Evolutionary conservation across 148 eudicot genomes (phyloP).

Genomic region (Suaeda aralocaspica): DNA sequence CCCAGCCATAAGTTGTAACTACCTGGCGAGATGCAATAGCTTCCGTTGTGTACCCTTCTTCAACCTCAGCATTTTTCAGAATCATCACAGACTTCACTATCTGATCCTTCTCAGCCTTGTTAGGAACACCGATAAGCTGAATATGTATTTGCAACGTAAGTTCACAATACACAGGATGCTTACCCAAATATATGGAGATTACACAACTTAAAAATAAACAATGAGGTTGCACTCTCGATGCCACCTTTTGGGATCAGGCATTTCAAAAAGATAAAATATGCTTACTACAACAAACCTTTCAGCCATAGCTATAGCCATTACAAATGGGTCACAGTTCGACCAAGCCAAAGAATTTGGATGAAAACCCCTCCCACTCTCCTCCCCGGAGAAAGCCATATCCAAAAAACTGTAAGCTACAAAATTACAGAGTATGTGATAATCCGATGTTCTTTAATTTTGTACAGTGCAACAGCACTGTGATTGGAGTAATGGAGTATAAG

Average conservation of each 20-base stretch:
- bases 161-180: neutral
- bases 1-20: slow-evolving; percentile 14
- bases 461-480: neutral
- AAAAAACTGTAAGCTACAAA: neutral
- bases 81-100: slow-evolving; percentile 88
- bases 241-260: neutral
- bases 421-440: neutral
- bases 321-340: neutral
- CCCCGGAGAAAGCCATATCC: neutral
- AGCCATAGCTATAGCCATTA: neutral
- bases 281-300: neutral
- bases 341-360: slow-evolving; percentile 4
- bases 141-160: slow-evolving; percentile 19
- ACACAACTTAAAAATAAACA: neutral
- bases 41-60: slow-evolving; percentile 84
- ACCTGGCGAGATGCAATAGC: slow-evolving; percentile 84
- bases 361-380: neutral
- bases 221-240: neutral
- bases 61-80: slow-evolving; percentile 77
- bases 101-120: slow-evolving; percentile 92
- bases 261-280: neutral
- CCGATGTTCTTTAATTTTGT: neutral
- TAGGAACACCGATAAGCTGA: slow-evolving; percentile 85
- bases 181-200: neutral
- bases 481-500: too few relatives aligned